phyloP scores from a whole-genome alignment of 257 asterid genomes.

The Fraxinus quadrangulata region DNA sequence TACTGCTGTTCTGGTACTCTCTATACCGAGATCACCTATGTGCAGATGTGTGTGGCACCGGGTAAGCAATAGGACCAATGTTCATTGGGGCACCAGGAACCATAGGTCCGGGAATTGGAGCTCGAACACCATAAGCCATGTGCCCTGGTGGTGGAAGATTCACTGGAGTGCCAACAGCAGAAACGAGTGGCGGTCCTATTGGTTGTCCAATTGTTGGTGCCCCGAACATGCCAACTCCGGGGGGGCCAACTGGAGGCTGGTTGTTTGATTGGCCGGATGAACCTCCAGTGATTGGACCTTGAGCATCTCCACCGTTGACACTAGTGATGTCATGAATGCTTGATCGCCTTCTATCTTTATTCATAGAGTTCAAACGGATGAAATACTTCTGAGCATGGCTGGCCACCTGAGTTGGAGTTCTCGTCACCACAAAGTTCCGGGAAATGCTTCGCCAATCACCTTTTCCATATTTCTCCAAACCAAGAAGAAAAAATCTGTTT shows the following conservation, averaged over 20 bases:
- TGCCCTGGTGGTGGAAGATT: conserved; percentile 53
- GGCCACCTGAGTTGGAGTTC: conserved; percentile 95
- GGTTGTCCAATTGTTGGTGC: conserved; percentile 72
- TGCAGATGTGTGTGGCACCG: conserved; percentile 47
- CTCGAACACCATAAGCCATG: conserved; percentile 55
- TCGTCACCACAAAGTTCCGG: conserved; percentile 77
- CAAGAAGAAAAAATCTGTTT: conserved; percentile 81
- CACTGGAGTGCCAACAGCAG: conserved; percentile 75
- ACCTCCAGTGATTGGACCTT: conserved; percentile 72
- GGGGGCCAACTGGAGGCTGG: conserved; percentile 32
- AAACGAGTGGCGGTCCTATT: conserved; percentile 56
- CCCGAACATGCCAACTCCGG: conserved; percentile 53
- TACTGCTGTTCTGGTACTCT: background rate
- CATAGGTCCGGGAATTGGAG: conserved; percentile 42
- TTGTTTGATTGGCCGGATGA: conserved; percentile 54
- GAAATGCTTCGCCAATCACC: conserved; percentile 98
- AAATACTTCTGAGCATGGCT: conserved; percentile 95
- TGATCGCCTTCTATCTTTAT: conserved; percentile 83
- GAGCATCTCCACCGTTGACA: conserved; percentile 61
- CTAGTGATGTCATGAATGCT: conserved; percentile 94
- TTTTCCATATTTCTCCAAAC: conserved; percentile 84
- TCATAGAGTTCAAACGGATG: conserved; percentile 84
- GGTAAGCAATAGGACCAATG: conserved; percentile 49
- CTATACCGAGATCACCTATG: conserved; percentile 41
- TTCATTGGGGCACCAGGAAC: conserved; percentile 49